Evolutionary conservation across 2,329 filamentous ascomycete genomes (phyloP).

Genomic region (Pseudocercospora pini-densiflorae): DNA sequence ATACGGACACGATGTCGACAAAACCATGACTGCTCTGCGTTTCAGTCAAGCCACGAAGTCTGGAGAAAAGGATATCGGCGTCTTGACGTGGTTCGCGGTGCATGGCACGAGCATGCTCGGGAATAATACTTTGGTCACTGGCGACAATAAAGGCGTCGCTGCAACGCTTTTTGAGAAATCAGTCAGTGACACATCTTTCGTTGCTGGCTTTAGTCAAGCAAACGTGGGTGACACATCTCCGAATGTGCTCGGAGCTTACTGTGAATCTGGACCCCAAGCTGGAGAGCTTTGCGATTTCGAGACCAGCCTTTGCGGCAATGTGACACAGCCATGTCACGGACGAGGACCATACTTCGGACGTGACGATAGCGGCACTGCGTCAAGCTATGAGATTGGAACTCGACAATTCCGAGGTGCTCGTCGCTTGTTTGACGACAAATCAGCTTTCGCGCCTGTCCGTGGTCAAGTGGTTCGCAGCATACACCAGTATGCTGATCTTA

Average conservation of each 20-base stretch:
- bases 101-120: conserved; percentile 90
- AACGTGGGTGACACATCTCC: conserved; percentile 91
- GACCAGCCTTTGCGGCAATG: conserved; percentile 83
- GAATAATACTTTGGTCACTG: conserved; percentile 88
- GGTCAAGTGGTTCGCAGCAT: conserved; percentile 76
- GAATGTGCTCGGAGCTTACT: conserved; percentile 85
- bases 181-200: conserved; percentile 67
- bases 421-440: conserved; percentile 58
- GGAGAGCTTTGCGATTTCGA: conserved; percentile 72
- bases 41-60: conserved; percentile 68
- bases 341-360: conserved; percentile 71
- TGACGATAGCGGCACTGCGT: conserved; percentile 68
- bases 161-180: conserved; percentile 78
- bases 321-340: conserved; percentile 72
- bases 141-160: conserved; percentile 97
- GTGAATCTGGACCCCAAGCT: conserved; percentile 73
- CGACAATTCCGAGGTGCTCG: conserved; percentile 70
- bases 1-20: conserved; percentile 73
- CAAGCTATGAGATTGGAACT: conserved; percentile 75
- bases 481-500: conserved; percentile 85
- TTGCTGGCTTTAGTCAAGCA: conserved; percentile 90
- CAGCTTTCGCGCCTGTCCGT: conserved; percentile 55
- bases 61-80: conserved; percentile 76
- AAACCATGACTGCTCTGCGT: conserved; percentile 77
- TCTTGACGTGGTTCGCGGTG: conserved; percentile 89